Evolutionary conservation across 345 rosid species (phyloP), one percentile per base, ranked within the genome.

Genomic region (Citrus australasica): DNA sequence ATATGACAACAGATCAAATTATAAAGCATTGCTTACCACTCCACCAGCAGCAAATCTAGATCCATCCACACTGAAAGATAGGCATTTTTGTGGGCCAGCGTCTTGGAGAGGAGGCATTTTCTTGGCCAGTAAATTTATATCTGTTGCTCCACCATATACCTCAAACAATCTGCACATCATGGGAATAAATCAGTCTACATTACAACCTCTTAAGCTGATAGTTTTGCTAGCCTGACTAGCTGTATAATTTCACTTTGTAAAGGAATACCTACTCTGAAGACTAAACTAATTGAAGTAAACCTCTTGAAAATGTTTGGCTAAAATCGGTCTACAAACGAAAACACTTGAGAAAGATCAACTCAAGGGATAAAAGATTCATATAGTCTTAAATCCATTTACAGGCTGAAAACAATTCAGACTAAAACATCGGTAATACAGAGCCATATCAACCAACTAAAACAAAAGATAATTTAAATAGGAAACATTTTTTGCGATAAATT

Each of bases 31-130:
- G 25, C 95, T 92, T 85, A 95, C 99, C 94, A 82, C 84, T 77
- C 97, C 97, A 59, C 99, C 99, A 66, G 88, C 46, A 32, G 97
- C 99, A 83, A 93, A 85, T 84, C 84, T 92, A 73, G 98, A 91
- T 76, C 98, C 97, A 83, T 95, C 99, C 66, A 90, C 89, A 84
- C 99, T 92, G 82, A 93, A 96, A 72, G 89, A 88, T 73, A 93
- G 79, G 82, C 98, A 96, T 79, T 91, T 92, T 70, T 93, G 97
- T 22, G 84, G 89, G 69, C 97, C 97, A 40, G 81, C 94, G 80
- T 85, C 89, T 77, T 81, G 67, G 30, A 93, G 93, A 79, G 93
- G 87, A 83, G 83, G 81, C 67, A 92, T 81, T 48, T 86, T 90
- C 83, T 91, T 91, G 62, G 82, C 82, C 86, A 85, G 69, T 77